Percentiles rank a stretch among this genome's conserved stretches.
phyloP scores from a whole-genome alignment of 345 rosid species.

The Eucalyptus marginata region DNA sequence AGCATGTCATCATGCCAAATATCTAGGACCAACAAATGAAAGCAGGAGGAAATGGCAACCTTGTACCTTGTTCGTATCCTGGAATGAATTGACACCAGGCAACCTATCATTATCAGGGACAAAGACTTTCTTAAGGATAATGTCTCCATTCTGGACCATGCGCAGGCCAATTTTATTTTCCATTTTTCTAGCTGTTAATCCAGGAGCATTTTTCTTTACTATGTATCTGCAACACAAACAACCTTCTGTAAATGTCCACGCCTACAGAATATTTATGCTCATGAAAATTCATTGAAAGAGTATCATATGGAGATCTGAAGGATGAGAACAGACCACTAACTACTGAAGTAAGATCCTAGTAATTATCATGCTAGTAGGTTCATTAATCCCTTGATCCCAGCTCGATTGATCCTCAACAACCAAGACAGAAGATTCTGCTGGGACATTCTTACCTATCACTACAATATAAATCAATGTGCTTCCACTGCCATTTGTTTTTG shows the following conservation, averaged over 20 bases:
- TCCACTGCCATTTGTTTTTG: not conserved
- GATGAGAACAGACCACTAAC: not conserved
- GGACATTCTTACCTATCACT: not conserved
- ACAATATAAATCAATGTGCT: not conserved
- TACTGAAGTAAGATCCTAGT: not conserved
- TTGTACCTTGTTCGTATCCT: slow-evolving; percentile 79
- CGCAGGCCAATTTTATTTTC: slow-evolving; percentile 89
- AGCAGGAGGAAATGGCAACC: not conserved
- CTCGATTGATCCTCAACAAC: not conserved
- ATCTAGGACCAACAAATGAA: not conserved
- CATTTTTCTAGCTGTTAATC: slow-evolving; percentile 74
- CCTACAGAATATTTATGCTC: not conserved
- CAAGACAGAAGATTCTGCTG: not conserved
- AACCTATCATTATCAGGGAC: slow-evolving; percentile 83
- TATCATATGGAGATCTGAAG: not conserved
- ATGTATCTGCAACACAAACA: slow-evolving; percentile 49
- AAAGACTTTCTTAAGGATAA: slow-evolving; percentile 61
- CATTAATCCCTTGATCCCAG: not conserved
- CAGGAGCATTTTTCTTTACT: slow-evolving; percentile 88
- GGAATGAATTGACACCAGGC: slow-evolving; percentile 85
- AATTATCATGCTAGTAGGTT: not conserved
- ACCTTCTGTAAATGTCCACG: not conserved
- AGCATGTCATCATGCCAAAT: not conserved
- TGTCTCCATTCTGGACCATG: slow-evolving; percentile 97
- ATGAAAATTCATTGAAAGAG: not conserved